Conservation (phyloP, 2,329 filamentous ascomycete genomes). For the Phyllosticta paracitricarpa region DNA sequence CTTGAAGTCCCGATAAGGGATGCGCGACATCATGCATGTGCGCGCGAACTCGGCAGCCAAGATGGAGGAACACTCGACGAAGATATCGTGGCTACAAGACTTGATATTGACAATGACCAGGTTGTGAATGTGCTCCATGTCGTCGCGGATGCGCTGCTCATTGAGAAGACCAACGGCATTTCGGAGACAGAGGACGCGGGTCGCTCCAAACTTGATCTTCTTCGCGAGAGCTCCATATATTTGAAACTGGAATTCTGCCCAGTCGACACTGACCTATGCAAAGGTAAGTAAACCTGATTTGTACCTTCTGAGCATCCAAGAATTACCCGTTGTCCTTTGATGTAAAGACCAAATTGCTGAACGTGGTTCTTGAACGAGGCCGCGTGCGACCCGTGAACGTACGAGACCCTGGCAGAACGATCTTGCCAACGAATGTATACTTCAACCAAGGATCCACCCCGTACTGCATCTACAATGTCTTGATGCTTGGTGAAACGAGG, state of each 20-base stretch:
- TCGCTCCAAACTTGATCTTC: constrained; percentile 57
- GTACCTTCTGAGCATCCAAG: background rate
- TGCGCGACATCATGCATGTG: constrained; percentile 62
- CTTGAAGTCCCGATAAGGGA: constrained; percentile 58
- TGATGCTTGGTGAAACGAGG: constrained; percentile 51
- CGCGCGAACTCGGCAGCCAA: constrained; percentile 65
- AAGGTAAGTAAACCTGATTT: background rate
- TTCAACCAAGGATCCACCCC: constrained; percentile 62
- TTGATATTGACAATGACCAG: constrained; percentile 57
- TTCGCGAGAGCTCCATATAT: constrained; percentile 52
- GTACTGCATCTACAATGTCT: constrained; percentile 55
- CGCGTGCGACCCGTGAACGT: constrained; percentile 49
- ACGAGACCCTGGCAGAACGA: constrained; percentile 56
- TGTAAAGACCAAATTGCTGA: constrained; percentile 56
- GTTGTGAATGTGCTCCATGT: constrained; percentile 76
- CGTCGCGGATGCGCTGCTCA: constrained; percentile 54
- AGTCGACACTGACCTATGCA: constrained; percentile 53
- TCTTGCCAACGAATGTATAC: constrained; percentile 53
- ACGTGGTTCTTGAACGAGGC: constrained; percentile 53
- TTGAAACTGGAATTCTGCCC: constrained; percentile 62
- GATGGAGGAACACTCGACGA: constrained; percentile 68
- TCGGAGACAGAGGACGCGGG: constrained; percentile 45
- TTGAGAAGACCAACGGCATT: constrained; percentile 36
- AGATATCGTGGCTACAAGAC: constrained; percentile 48
- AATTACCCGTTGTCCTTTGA: constrained; percentile 57